Percentiles rank a stretch among this genome's conserved stretches.
Conservation (phyloP, 306 rosid species). For the Crotalaria pallida region DNA sequence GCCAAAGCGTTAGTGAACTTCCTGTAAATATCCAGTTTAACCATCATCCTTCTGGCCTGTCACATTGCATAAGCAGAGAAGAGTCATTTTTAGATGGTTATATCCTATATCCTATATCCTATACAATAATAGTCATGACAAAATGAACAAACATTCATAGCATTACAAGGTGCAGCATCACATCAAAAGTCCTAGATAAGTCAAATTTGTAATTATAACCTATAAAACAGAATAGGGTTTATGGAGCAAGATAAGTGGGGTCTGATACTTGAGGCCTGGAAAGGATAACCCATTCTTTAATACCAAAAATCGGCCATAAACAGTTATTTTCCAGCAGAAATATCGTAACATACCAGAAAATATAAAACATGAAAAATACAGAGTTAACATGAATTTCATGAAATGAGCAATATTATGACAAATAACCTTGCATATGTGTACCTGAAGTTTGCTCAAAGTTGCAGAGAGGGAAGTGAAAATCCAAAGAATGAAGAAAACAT, state of each 20-base stretch:
- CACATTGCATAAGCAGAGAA: slow-evolving; percentile 24
- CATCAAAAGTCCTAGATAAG: background rate
- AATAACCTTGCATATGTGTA: slow-evolving; percentile 28
- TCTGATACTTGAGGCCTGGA: background rate
- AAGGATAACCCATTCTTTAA: background rate
- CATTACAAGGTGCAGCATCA: background rate
- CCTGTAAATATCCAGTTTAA: slow-evolving; percentile 85
- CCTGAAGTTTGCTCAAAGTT: slow-evolving; percentile 97
- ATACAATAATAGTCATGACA: background rate
- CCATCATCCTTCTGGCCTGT: slow-evolving; percentile 90
- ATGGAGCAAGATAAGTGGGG: background rate
- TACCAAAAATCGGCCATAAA: background rate
- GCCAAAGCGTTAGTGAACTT: slow-evolving; percentile 94
- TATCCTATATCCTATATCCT: too few relatives aligned
- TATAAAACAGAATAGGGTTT: background rate
- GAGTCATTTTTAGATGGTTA: slow-evolving; percentile 9
- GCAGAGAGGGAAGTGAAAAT: slow-evolving; percentile 92
- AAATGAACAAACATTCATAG: background rate
- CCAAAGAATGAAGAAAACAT: slow-evolving; percentile 97
- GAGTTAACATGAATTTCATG: slow-evolving; percentile 4
- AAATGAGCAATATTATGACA: slow-evolving; percentile 8
- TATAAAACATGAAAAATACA: slow-evolving; percentile 4
- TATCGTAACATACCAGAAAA: background rate
- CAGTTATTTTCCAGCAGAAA: background rate
- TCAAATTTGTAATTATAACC: background rate